phyloP scores from a whole-genome alignment of 2,329 filamentous ascomycete species.

The Cordyceps fumosorosea region DNA sequence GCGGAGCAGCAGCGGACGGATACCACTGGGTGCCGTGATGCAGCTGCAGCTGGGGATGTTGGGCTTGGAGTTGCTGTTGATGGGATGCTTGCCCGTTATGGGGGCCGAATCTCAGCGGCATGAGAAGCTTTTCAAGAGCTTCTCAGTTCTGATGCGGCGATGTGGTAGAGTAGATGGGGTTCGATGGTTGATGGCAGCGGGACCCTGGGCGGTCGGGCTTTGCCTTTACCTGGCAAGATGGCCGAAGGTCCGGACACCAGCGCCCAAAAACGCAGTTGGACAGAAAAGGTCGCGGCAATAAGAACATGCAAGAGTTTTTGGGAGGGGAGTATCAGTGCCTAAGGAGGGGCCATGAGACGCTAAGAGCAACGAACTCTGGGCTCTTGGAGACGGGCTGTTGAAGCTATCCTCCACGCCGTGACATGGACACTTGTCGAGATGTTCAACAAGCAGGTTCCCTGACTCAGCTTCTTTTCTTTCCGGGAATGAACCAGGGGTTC shows the following conservation, averaged over 20 bases:
- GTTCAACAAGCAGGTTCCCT: not conserved
- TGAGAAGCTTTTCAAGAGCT: not conserved
- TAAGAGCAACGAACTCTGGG: not conserved
- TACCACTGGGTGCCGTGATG: not conserved
- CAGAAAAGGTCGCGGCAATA: not conserved
- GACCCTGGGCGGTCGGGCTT: not conserved
- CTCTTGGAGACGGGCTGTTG: not conserved
- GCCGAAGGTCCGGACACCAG: not conserved
- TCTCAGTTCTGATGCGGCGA: not conserved
- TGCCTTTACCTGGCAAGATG: not conserved
- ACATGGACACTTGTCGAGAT: conserved; percentile 4
- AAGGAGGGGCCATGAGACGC: not conserved
- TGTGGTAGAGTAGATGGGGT: not conserved
- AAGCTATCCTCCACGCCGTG: not conserved
- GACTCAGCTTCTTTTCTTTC: not conserved
- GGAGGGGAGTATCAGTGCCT: not conserved
- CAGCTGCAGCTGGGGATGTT: not conserved
- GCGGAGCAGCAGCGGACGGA: not conserved
- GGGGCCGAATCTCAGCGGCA: conserved; percentile 1
- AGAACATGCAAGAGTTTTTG: not conserved
- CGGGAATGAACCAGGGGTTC: not conserved
- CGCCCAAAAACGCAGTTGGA: not conserved
- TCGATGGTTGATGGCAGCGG: not conserved
- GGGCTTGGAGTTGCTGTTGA: not conserved
- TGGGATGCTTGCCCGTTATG: not conserved